Evolutionary conservation across 441 rosid species (phyloP).

Genomic region (Daphne laureola): DNA sequence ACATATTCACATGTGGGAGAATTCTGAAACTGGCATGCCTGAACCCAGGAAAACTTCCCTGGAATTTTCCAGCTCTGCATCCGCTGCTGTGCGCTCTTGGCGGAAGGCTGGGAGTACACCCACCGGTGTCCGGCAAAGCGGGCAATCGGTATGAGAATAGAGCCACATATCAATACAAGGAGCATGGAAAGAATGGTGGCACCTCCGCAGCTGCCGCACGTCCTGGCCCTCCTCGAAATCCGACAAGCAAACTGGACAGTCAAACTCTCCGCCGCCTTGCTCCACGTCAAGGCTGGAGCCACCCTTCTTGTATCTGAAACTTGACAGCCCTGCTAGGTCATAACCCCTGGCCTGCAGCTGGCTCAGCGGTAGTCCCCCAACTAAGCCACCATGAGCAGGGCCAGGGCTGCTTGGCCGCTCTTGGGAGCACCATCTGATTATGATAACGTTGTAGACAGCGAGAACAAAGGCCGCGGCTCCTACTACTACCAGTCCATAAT

Average conservation of each 20-base stretch:
- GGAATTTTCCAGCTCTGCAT: constrained; percentile 16
- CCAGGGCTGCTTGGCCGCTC: constrained; percentile 1
- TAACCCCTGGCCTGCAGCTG: constrained; percentile 15
- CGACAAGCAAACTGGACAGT: constrained; percentile 36
- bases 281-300: constrained; percentile 1
- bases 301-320: constrained; percentile 39
- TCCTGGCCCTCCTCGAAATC: constrained; percentile 38
- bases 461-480: constrained; percentile 35
- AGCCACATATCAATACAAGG: constrained; percentile 39
- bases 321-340: constrained; percentile 17
- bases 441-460: constrained; percentile 31
- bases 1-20: not conserved
- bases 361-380: constrained; percentile 12
- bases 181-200: constrained; percentile 30
- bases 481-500: constrained; percentile 39
- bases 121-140: constrained; percentile 24
- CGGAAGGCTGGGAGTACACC: not conserved
- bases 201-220: constrained; percentile 25
- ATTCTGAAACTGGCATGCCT: not conserved
- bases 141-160: constrained; percentile 30
- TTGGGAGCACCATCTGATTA: constrained; percentile 34
- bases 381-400: not conserved
- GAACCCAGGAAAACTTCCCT: constrained; percentile 18
- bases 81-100: not conserved
- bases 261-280: constrained; percentile 19